Evolutionary conservation across 2,329 filamentous ascomycete genomes (phyloP).

Genomic region (Alternaria arborescens): DNA sequence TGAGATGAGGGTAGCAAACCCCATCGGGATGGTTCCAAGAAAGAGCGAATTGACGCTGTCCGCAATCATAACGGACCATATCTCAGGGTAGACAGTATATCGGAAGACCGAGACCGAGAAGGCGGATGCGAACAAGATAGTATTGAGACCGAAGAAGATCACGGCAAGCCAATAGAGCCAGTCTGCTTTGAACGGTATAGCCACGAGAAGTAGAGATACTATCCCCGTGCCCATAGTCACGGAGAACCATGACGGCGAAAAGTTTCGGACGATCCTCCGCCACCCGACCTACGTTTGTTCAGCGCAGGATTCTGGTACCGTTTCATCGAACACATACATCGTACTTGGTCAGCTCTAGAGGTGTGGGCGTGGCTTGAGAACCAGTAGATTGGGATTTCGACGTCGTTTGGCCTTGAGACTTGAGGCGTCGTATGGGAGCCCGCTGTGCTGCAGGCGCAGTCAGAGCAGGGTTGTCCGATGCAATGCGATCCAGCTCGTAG

Average conservation of each 20-base stretch:
- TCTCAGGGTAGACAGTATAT: constrained; percentile 71
- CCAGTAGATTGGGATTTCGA: constrained; percentile 8
- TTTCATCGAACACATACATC: constrained; percentile 26
- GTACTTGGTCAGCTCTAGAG: constrained; percentile 33
- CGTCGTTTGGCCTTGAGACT: constrained; percentile 16
- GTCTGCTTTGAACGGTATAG: constrained; percentile 66
- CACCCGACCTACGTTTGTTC: constrained; percentile 38
- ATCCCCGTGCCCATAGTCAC: constrained; percentile 71
- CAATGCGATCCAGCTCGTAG: constrained; percentile 36
- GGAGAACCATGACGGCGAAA: constrained; percentile 50
- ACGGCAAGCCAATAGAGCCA: constrained; percentile 69
- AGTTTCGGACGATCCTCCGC: constrained; percentile 49
- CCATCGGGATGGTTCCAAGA: constrained; percentile 73
- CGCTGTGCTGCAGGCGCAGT: constrained; percentile 32
- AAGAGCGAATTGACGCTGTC: constrained; percentile 75
- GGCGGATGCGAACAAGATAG: constrained; percentile 65
- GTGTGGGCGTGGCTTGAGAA: background rate
- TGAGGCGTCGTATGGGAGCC: constrained; percentile 23
- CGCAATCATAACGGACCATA: constrained; percentile 70
- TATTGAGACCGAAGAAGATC: constrained; percentile 68
- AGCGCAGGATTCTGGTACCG: background rate
- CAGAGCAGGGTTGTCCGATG: constrained; percentile 40
- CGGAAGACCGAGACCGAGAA: constrained; percentile 64
- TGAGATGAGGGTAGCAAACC: constrained; percentile 72
- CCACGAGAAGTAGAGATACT: constrained; percentile 68